Percentiles rank a stretch among this genome's conserved stretches.
These are phyloP conservation scores for Phialemoniopsis sp. DNA, from an alignment of 2,329 filamentous ascomycete species.

Conservation along the genomic window DNA sequence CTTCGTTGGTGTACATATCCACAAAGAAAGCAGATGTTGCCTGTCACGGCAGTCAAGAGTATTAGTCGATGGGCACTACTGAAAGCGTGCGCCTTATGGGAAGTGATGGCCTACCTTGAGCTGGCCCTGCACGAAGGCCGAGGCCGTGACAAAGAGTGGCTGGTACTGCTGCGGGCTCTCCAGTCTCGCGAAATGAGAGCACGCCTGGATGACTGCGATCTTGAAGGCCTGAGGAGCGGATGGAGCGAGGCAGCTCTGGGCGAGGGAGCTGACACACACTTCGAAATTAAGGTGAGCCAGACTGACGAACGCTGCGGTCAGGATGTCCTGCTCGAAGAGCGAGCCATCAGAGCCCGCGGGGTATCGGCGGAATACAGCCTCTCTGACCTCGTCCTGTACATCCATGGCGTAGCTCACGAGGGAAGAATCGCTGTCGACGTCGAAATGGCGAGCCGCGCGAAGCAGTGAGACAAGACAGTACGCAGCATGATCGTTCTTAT, in stretches of 20 bases:
- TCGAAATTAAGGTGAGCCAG: constrained; percentile 59
- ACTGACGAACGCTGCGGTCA: constrained; percentile 64
- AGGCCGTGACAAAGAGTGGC: constrained; percentile 49
- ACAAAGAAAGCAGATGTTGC: constrained; percentile 31
- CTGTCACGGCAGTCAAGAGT: constrained; percentile 16
- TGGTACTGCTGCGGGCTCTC: constrained; percentile 43
- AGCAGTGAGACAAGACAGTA: constrained; percentile 61
- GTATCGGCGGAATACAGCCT: constrained; percentile 58
- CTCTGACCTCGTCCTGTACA: constrained; percentile 64
- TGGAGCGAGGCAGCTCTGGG: constrained; percentile 52
- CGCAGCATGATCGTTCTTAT: constrained; percentile 63
- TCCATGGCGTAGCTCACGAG: constrained; percentile 65
- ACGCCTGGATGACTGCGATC: constrained; percentile 58
- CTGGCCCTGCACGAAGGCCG: constrained; percentile 52
- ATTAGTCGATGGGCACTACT: not conserved
- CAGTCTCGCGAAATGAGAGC: constrained; percentile 57
- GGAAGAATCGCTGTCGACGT: constrained; percentile 57
- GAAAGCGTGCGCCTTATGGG: not conserved
- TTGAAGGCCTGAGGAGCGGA: constrained; percentile 56
- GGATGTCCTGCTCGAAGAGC: constrained; percentile 58
- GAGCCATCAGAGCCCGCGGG: constrained; percentile 39
- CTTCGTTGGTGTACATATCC: constrained; percentile 31
- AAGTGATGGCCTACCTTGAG: constrained; percentile 42
- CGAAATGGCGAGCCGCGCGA: constrained; percentile 60
- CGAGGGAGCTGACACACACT: constrained; percentile 50